Conservation (phyloP, 2,329 filamentous ascomycete genomes). For the Alternaria metachromatica region DNA sequence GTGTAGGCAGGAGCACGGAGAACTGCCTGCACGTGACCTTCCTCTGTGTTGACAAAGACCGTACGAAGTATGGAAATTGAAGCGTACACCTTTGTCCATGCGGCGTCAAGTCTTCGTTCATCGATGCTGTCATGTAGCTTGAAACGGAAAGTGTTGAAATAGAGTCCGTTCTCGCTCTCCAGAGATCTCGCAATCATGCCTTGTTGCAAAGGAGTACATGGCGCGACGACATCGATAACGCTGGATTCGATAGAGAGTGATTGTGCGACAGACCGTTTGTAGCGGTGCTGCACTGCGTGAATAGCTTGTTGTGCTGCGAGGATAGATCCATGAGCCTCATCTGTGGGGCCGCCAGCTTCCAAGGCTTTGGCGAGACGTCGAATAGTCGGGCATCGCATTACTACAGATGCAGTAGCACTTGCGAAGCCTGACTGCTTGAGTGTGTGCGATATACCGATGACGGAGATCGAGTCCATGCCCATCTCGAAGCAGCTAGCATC, state of each 20-base stretch:
- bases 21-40: constrained; percentile 79
- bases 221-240: constrained; percentile 75
- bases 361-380: constrained; percentile 50
- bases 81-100: constrained; percentile 64
- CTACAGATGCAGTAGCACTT: constrained; percentile 66
- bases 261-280: constrained; percentile 61
- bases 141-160: constrained; percentile 80
- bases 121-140: constrained; percentile 57
- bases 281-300: constrained; percentile 67
- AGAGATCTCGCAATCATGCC: constrained; percentile 80
- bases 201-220: constrained; percentile 85
- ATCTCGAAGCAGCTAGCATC: constrained; percentile 80
- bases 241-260: constrained; percentile 58
- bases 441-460: constrained; percentile 70
- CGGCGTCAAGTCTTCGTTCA: constrained; percentile 56
- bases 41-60: constrained; percentile 72
- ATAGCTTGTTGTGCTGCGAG: constrained; percentile 66
- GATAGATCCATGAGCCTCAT: constrained; percentile 33
- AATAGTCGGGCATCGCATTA: constrained; percentile 66
- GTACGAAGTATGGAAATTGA: constrained; percentile 73
- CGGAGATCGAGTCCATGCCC: constrained; percentile 87
- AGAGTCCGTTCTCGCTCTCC: constrained; percentile 64
- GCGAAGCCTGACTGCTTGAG: constrained; percentile 69
- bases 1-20: constrained; percentile 51
- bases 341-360: constrained; percentile 1